Evolutionary conservation across 805 yeast species (phyloP).

Genomic region (Metahyphopichia silvanorum): DNA sequence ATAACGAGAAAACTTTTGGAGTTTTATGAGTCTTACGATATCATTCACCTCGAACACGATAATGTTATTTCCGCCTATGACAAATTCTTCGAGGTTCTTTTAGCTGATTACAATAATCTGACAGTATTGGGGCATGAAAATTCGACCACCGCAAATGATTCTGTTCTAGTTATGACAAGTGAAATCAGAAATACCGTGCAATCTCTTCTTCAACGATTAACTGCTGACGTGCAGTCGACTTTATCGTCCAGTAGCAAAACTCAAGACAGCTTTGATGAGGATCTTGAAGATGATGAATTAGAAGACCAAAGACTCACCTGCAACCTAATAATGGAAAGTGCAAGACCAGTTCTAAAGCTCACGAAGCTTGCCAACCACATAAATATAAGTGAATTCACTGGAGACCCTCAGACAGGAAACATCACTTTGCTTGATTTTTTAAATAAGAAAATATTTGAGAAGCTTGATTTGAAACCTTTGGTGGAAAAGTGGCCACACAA

Average conservation of each 20-base stretch:
- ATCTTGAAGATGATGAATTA: constrained; percentile 8
- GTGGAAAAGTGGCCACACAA: constrained; percentile 18
- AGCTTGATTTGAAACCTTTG: constrained; percentile 15
- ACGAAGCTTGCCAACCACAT: constrained; percentile 15
- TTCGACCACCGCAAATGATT: no score
- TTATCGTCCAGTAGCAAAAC: constrained; percentile 9
- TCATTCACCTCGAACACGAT: constrained; percentile 1
- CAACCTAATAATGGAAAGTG: constrained; percentile 8
- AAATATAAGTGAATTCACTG: constrained; percentile 4
- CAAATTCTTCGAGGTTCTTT: constrained; percentile 8
- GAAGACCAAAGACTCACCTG: constrained; percentile 11
- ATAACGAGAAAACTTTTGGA: constrained; percentile 21
- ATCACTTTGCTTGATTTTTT: constrained; percentile 7
- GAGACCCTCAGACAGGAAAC: no score
- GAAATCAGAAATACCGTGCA: constrained; percentile 21
- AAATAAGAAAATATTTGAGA: constrained; percentile 16
- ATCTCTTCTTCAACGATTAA: constrained; percentile 20
- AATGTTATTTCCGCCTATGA: constrained; percentile 9
- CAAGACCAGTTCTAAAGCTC: constrained; percentile 19
- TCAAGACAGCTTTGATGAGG: constrained; percentile 8
- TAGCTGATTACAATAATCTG: constrained; percentile 7
- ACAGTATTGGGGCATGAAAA: no score
- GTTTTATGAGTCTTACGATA: constrained; percentile 14
- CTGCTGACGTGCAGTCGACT: constrained; percentile 13
- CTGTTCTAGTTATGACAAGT: no score